phyloP scores from a whole-genome alignment of 2,329 filamentous ascomycete genomes.

The Cercospora zeae-maydis region DNA sequence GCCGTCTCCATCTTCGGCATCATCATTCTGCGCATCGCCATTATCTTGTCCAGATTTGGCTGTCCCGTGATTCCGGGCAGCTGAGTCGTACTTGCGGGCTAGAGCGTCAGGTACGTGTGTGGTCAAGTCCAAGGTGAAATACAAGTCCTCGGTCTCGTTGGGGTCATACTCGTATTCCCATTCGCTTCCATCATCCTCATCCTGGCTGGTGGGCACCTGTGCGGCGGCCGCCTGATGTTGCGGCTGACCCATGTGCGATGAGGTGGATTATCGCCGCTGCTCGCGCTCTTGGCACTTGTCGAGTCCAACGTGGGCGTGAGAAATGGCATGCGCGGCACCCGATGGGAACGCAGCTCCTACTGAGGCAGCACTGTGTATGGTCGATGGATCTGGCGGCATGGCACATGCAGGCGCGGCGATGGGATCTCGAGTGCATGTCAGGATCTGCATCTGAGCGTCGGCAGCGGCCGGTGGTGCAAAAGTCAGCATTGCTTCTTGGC shows the following conservation, averaged over 20 bases:
- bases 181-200: conserved; percentile 33
- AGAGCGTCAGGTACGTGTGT: conserved; percentile 37
- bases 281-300: background rate
- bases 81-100: conserved; percentile 11
- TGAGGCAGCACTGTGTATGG: background rate
- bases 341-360: background rate
- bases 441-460: background rate
- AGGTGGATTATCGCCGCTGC: background rate
- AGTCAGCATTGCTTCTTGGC: background rate
- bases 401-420: background rate
- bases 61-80: background rate
- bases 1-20: background rate
- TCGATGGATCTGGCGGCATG: background rate
- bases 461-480: background rate
- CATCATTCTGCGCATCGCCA: background rate
- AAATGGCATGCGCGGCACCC: background rate
- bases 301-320: background rate
- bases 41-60: background rate
- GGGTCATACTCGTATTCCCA: conserved; percentile 61
- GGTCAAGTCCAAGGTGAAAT: conserved; percentile 58
- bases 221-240: conserved; percentile 6
- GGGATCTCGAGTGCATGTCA: background rate
- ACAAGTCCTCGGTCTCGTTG: conserved; percentile 57
- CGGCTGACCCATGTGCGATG: conserved; percentile 9
- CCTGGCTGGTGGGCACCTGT: background rate